Conservation (phyloP, 2,329 filamentous ascomycete species). For the Ceratocystis colombiana region DNA sequence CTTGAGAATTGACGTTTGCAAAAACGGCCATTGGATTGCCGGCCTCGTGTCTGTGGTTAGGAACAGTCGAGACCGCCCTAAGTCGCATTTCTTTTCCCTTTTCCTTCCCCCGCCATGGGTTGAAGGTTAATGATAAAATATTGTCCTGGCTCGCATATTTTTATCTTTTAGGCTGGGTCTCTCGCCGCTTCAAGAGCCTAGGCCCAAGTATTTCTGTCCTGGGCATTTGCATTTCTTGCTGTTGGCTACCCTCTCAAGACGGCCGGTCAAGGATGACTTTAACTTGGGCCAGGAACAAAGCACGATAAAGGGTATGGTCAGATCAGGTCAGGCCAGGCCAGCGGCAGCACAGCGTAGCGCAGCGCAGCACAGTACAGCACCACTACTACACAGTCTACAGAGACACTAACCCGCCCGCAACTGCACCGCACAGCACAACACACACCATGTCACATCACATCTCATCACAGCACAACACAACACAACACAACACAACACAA, state of each 20-base stretch:
- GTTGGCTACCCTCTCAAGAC: background rate
- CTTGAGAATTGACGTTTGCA: background rate
- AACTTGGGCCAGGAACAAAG: background rate
- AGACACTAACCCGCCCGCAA: background rate
- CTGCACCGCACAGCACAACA: too few relatives aligned
- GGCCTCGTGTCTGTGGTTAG: background rate
- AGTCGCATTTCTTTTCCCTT: background rate
- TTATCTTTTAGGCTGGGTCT: background rate
- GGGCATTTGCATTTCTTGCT: background rate
- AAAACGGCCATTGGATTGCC: background rate
- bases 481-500: background rate
- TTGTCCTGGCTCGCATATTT: background rate
- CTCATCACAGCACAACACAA: too few relatives aligned
- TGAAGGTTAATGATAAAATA: background rate
- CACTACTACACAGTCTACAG: background rate
- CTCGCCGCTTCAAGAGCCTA: background rate
- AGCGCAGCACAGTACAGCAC: too few relatives aligned
- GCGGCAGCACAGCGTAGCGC: background rate
- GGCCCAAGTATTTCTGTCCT: background rate
- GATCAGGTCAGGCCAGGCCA: background rate
- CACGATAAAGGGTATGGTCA: background rate
- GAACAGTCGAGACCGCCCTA: background rate
- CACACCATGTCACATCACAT: too few relatives aligned
- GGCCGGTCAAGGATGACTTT: background rate
- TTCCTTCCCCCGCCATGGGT: background rate